Base-by-base conservation (phyloP, 1,139 yeast species). In the Hansenula sp. region DNA sequence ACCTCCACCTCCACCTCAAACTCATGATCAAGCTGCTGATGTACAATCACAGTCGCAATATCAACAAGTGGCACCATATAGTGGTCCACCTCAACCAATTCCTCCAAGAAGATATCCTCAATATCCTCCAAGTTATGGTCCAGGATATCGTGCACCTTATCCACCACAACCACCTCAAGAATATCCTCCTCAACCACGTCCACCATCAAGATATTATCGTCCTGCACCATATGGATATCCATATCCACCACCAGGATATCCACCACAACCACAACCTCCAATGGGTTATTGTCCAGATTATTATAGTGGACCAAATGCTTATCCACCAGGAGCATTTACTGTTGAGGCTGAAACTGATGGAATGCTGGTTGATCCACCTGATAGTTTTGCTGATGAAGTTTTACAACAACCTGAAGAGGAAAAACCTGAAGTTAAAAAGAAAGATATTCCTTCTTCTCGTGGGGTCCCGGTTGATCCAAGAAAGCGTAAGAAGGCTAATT, bases 381-480 rank as follows among this genome's bases (percentile, higher is more conserved):
- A 25, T 7, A 24, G 20, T 30, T 30, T 30, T 17, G 34, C 29
- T 8, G 28, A 32, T 32, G 34, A 32, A 24, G 34, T 32, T 24
- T 17, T 32, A 14, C 16, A 32, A 16, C 28, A 22, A 5, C 22
- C 34, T 16, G 29, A 22, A 24, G 34, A 18, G n/a, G 27, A 32
- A 11, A 24, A 12, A 10, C 17, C 10, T 3, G 29, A 32, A 12
- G 22, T 7, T 9, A 16, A 10, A 14, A 10, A 9, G 4, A 17
- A 14, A 7, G 19, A 7, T n/a, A 17, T 10, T 4, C 6, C 26
- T 7, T 4, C 18, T 21, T 8, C 13, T 21, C 25, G 18, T 25
- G 29, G 13, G 12, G 11, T n/a, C n/a, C 28, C 29, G 6, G 19
- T 29, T 29, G 46, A 43, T 29, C 44, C 44, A 29, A 43, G 44